A percentile compares a stretch with the other conserved stretches of the same genome.
These are phyloP conservation scores for Zygoascus bituminiphila DNA, from an alignment of 805 yeast genomes.

Conservation along the genomic window DNA sequence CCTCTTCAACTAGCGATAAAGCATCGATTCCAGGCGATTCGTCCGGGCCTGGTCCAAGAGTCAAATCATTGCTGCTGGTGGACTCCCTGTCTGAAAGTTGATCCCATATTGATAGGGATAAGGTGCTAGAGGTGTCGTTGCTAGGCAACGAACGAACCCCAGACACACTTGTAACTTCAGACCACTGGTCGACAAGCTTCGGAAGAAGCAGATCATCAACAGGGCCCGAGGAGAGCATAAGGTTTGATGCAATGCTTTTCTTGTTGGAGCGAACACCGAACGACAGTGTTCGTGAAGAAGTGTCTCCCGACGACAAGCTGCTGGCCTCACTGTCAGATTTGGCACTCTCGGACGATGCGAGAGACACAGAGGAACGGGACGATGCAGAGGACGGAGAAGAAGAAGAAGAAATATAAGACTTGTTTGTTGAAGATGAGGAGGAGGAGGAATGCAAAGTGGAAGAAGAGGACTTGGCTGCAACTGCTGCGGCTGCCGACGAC, in stretches of 20 bases:
- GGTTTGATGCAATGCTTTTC: slow-evolving; percentile 1
- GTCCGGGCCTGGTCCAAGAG: not conserved
- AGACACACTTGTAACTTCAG: not conserved
- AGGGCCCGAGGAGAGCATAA: slow-evolving; percentile 1
- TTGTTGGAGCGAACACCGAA: not conserved
- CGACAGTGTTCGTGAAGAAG: not conserved
- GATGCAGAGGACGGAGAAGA: slow-evolving; percentile 7
- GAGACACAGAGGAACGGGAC: slow-evolving; percentile 5
- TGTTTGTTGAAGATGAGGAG: not conserved
- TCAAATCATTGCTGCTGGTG: not conserved
- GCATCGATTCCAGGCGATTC: not conserved
- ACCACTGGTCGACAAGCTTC: slow-evolving; percentile 1
- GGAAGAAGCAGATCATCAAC: slow-evolving; percentile 1
- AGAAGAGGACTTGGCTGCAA: slow-evolving; percentile 2
- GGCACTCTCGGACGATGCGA: slow-evolving; percentile 3
- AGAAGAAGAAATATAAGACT: not conserved
- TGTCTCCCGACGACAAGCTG: not conserved
- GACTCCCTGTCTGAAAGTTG: not conserved
- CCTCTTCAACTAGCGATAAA: not conserved
- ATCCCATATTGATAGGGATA: not conserved
- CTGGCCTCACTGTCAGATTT: not conserved
- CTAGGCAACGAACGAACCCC: not conserved
- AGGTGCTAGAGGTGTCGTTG: not conserved
- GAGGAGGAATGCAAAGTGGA: not conserved
- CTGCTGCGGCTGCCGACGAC: slow-evolving; percentile 8